Percentiles rank a stretch among this genome's conserved stretches.
phyloP scores from a whole-genome alignment of 208 protist genomes.

The Leishmania turanica region DNA sequence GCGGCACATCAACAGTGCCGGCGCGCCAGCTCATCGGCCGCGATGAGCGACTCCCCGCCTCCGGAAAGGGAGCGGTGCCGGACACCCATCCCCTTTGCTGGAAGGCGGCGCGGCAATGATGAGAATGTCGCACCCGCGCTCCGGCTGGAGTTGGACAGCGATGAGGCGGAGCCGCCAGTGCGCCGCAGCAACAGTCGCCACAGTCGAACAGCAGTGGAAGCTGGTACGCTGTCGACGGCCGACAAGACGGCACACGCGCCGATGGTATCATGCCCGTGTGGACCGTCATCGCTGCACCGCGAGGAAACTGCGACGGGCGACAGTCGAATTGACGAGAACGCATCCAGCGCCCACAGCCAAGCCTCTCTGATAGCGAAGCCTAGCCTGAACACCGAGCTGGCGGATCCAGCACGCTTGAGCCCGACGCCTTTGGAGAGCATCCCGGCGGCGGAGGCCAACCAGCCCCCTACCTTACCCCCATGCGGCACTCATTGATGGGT shows the following conservation, averaged over 20 bases:
- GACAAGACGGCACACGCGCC: conserved; percentile 18
- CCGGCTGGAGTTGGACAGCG: conserved; percentile 12
- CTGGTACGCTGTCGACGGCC: conserved; percentile 1
- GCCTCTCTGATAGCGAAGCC: not conserved
- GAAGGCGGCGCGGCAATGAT: not conserved
- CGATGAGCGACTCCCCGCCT: conserved; percentile 15
- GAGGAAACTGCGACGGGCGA: not conserved
- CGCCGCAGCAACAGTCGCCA: conserved; percentile 9
- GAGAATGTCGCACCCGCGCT: conserved; percentile 3
- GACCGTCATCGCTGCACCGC: conserved; percentile 13
- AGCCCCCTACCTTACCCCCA: not conserved
- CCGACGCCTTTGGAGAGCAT: conserved; percentile 6
- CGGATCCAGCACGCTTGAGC: not conserved
- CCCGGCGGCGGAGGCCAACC: not conserved
- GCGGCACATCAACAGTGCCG: conserved; percentile 9
- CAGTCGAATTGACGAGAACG: not conserved
- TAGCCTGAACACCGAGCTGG: conserved; percentile 7
- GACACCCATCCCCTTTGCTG: conserved; percentile 11
- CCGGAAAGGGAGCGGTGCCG: not conserved
- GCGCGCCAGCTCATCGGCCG: conserved; percentile 21
- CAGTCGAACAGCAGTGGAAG: not conserved
- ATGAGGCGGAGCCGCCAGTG: conserved; percentile 4
- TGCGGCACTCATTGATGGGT: not conserved
- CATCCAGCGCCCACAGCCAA: not conserved
- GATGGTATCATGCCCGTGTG: conserved; percentile 11